phyloP scores from a whole-genome alignment of 208 protist genomes.

The Leishmania tropica region DNA sequence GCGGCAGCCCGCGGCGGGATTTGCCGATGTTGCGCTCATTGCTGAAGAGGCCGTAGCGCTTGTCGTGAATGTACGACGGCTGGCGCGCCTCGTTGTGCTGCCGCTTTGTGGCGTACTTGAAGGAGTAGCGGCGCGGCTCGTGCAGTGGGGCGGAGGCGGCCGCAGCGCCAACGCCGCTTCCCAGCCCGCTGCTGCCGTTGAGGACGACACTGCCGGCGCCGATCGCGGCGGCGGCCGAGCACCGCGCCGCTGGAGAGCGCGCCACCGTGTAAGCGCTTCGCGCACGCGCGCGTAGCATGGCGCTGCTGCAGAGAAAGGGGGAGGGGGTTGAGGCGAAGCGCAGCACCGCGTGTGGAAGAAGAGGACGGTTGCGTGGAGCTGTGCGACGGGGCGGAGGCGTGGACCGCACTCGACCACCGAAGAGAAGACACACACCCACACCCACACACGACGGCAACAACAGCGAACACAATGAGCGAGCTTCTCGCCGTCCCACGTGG shows the following conservation, averaged over 20 bases:
- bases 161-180: neutral
- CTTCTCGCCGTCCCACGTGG: neutral
- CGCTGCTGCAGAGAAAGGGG: neutral
- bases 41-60: constrained; percentile 84
- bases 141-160: constrained; percentile 17
- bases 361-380: too few relatives aligned
- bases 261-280: constrained; percentile 19
- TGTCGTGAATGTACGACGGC: constrained; percentile 86
- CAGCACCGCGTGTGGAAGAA: too few relatives aligned
- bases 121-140: constrained; percentile 73
- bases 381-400: too few relatives aligned
- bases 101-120: constrained; percentile 84
- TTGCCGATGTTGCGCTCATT: constrained; percentile 79
- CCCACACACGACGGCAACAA: neutral
- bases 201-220: neutral
- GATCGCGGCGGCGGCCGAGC: constrained; percentile 22
- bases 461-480: neutral
- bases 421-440: neutral
- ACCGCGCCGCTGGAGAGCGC: constrained; percentile 20
- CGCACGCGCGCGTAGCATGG: constrained; percentile 30
- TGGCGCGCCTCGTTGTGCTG: constrained; percentile 85
- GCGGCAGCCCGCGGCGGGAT: constrained; percentile 66
- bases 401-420: too few relatives aligned
- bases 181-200: neutral
- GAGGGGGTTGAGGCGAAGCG: too few relatives aligned